A percentile compares a stretch with the other conserved stretches of the same genome.
These are phyloP conservation scores for Pachyrhizus erosus DNA, from an alignment of 306 rosid genomes.

Conservation along the genomic window DNA sequence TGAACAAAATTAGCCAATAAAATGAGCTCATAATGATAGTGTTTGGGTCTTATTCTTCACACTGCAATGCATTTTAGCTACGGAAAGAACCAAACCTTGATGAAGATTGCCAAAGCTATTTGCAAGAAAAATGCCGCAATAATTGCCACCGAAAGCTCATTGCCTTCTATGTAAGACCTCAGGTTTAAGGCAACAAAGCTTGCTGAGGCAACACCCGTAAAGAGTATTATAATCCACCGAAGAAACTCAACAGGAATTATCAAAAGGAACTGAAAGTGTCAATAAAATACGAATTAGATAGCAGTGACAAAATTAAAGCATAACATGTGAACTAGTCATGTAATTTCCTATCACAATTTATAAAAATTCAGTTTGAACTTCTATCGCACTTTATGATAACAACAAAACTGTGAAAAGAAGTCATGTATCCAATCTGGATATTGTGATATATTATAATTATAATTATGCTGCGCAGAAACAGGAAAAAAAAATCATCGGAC, in stretches of 20 bases:
- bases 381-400: background rate
- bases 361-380: constrained; percentile 8
- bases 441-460: background rate
- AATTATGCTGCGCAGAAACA: background rate
- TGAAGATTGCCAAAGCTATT: constrained; percentile 87
- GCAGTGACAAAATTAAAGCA: constrained; percentile 21
- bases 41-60: constrained; percentile 36
- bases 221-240: constrained; percentile 80
- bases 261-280: constrained; percentile 78
- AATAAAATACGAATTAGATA: constrained; percentile 42
- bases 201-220: constrained; percentile 80
- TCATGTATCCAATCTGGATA: background rate
- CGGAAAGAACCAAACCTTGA: constrained; percentile 96
- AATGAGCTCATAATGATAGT: constrained; percentile 25
- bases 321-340: background rate
- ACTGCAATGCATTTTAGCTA: constrained; percentile 46
- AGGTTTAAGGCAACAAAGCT: constrained; percentile 84
- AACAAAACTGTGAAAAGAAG: constrained; percentile 27
- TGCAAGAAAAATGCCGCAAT: constrained; percentile 86
- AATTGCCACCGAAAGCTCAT: constrained; percentile 63
- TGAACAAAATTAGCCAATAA: constrained; percentile 20
- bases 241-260: constrained; percentile 83
- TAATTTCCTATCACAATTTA: constrained; percentile 8
- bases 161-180: constrained; percentile 60
- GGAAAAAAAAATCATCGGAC: background rate